Base-by-base conservation (phyloP, 163 green algal species). In the Coccomyxa subellipsoidea region DNA sequence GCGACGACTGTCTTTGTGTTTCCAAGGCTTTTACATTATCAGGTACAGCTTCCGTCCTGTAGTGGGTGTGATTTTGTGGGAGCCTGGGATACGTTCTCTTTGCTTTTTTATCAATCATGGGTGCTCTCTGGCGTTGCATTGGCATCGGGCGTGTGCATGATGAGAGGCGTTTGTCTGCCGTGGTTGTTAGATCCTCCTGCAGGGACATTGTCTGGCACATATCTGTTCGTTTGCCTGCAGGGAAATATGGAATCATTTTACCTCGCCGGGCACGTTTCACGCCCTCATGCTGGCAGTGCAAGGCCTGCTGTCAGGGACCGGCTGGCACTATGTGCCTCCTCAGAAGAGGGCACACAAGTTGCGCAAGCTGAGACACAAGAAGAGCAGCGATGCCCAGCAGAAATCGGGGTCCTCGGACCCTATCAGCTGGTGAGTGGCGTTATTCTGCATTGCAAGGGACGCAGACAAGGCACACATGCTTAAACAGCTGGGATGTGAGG, bases 161-260 rank as follows among this genome's bases (percentile, higher is more conserved):
- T 59, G 2, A 27, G 47, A 59, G 47, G 23, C 3, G 23, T 12
- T 59, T 59, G 47, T 18, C 23, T 6, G 0, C 23, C 21, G 47
- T 59, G 47, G 47, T 59, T 59, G 47, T 59, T 59, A 59, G 47
- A 59, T 59, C 47, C 47, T 59, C 0, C 47, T n/a, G n/a, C n/a
- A n/a, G 47, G 23, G 23, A 59, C 4, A 59, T 59, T 59, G 15
- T 59, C 4, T 27, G 47, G 47, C n/a, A 54, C 39, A 27, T 18
- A 59, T 12, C 23, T 59, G 47, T 54, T 8, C 23, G 47, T 12
- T 59, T 59, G 4, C 23, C 5, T 23, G 70, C 88, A 95, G 92
- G 86, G 90, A 95, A 72, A 72, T 95, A 0, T 96, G 92, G 92
- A 86, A 85, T 54, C 83, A 88, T 59, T 92, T 89, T 40, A 92